Evolutionary conservation across 1,139 yeast species (phyloP), one percentile per base, ranked within the genome.

Genomic region (Yamadazyma sp.): DNA sequence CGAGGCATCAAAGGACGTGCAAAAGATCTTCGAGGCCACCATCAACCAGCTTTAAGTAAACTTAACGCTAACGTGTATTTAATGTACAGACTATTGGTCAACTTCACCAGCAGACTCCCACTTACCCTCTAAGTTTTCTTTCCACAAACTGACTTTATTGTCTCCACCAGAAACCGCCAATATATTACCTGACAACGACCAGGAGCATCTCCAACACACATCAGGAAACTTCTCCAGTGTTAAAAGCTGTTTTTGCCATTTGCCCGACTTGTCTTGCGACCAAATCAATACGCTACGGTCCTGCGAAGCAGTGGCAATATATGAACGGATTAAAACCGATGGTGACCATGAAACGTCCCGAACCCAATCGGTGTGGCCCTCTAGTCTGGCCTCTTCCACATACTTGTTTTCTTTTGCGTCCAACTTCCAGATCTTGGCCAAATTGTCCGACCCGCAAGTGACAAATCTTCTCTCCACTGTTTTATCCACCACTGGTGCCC

Each of bases 301-400:
- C 67, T 94, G 98, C 14, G 97, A 90, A 12, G 97, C 97, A 33
- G 96, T 84, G n/a, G 98, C 98, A 55, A 92, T 86, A 61, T 89
- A 92, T 14, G 95, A 81, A 51, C 88, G 86, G 34, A 88, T 78
- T 45, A 92, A 73, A 32, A 87, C 82, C 1, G 95, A 83, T 34
- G 97, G 96, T 13, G 96, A 88, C 98, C 98, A 92, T 6, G 95
- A 90, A 43, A 92, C 97, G 61, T 92, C 99, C 60, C 98, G 81
- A 26, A 92, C 97, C 98, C 98, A 94, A 64, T 92, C 98, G 15
- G 87, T 73, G 61, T 94, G 98, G 30, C 97, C 98, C 49, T 82
- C 84, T 41, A 92, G 75, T 32, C 78, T 76, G 30, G 84, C 82
- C 61, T 92, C 97, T 54, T 82, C 76, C 21, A 74, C 72, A 57